Evolutionary conservation across 169 alveolate species (phyloP), one percentile per base, ranked within the genome.

Genomic region (Eimeria acervulina): DNA sequence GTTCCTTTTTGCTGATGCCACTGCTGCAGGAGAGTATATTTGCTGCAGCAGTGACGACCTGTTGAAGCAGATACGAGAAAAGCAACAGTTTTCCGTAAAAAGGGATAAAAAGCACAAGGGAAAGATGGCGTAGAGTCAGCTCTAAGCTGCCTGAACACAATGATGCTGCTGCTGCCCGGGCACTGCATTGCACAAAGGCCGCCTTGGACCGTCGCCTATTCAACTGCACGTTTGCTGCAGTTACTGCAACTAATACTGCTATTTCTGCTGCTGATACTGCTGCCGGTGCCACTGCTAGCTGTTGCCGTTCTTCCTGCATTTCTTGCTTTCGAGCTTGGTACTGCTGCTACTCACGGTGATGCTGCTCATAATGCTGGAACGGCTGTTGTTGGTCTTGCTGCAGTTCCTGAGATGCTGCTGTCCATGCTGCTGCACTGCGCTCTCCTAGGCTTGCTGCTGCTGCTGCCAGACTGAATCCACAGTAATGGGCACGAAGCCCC

Each of bases 401-500:
- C 83, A 31, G 10, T 72, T 72, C 42, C 51, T 31, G 42, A 13
- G 28, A 23, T 31, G 83, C 51, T 31, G 47, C 23, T 72, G 31
- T 33, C 83, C 51, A 33, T 68, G 80, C 80, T 7, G 80, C 80
- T 68, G 80, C 80, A 31, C 42, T 33, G 83, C 23, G 83, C 83
- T 31, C 36, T 83, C 28, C 92, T 52, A 21, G 59, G 7, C 42
- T 66, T 83, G 28, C 70, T 83, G 92, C 44, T 83, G 92, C 92
- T 52, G 76, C 52, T 55, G 76, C 70, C 74, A 83, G 31, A 33
- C 92, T 1, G 70, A 47, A 33, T 83, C 70, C 21, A 38, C n/a
- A 12, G 74, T 47, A 31, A 83, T 83, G 76, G 92, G 92, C 1
- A 83, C 59, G 74, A 83, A 83, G 70, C 92, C 92, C 2, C 74